Conservation (phyloP, 352 stramenopile genomes). For the Phytophthora chlamydospora region DNA sequence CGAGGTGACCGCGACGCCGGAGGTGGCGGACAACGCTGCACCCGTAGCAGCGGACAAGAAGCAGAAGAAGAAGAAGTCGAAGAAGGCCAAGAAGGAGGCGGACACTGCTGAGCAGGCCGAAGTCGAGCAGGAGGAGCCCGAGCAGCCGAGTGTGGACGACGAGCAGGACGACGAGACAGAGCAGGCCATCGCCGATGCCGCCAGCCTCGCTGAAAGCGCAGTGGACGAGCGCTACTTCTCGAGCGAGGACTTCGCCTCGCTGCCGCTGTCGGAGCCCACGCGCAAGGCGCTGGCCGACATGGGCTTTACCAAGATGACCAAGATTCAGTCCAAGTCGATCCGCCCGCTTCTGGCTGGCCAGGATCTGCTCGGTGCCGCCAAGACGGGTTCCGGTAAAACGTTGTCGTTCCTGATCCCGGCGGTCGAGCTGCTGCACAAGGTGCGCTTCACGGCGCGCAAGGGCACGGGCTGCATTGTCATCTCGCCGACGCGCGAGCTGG, state of each 20-base stretch:
- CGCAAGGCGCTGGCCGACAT: slow-evolving; percentile 89
- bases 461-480: slow-evolving; percentile 98
- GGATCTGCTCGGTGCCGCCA: slow-evolving; percentile 97
- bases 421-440: slow-evolving; percentile 96
- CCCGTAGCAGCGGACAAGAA: slow-evolving; percentile 20
- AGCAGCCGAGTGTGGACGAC: slow-evolving; percentile 37
- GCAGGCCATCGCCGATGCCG: slow-evolving; percentile 55
- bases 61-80: slow-evolving; percentile 42
- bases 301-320: slow-evolving; percentile 96
- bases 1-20: slow-evolving; percentile 14
- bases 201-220: slow-evolving; percentile 38
- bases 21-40: slow-evolving; percentile 1
- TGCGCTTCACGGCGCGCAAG: slow-evolving; percentile 96
- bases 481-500: slow-evolving; percentile 97
- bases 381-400: slow-evolving; percentile 98
- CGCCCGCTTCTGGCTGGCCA: slow-evolving; percentile 95
- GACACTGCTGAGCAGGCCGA: slow-evolving; percentile 35
- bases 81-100: slow-evolving; percentile 43
- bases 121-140: slow-evolving; percentile 21
- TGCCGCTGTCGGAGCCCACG: slow-evolving; percentile 93
- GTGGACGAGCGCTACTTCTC: slow-evolving; percentile 90
- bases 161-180: slow-evolving; percentile 70
- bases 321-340: slow-evolving; percentile 98
- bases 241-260: slow-evolving; percentile 85
- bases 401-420: slow-evolving; percentile 98